A percentile compares a stretch with the other conserved stretches of the same genome.
Conservation (phyloP, 2,329 filamentous ascomycete species). For the Paecilomyces fulvus region DNA sequence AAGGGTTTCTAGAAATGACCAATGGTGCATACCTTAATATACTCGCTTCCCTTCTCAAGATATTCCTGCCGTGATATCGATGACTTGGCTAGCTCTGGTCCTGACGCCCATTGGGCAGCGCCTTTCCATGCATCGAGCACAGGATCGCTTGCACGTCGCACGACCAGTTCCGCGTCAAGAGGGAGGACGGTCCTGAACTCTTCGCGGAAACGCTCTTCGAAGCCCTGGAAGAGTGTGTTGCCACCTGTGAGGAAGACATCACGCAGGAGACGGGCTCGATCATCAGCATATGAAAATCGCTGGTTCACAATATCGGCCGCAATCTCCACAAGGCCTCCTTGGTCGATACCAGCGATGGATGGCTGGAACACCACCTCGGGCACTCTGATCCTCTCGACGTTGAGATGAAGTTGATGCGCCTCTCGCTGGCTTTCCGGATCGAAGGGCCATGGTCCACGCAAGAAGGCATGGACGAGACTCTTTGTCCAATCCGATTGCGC, state of each 20-base stretch:
- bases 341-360: slow-evolving; percentile 82
- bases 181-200: slow-evolving; percentile 69
- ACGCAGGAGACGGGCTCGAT: slow-evolving; percentile 62
- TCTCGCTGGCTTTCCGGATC: slow-evolving; percentile 72
- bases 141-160: slow-evolving; percentile 67
- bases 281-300: slow-evolving; percentile 52
- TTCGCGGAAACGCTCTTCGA: slow-evolving; percentile 69
- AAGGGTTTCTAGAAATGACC: background rate
- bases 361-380: slow-evolving; percentile 92
- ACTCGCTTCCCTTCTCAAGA: slow-evolving; percentile 83
- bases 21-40: slow-evolving; percentile 60
- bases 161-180: slow-evolving; percentile 55
- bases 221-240: slow-evolving; percentile 75
- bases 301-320: slow-evolving; percentile 82
- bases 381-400: slow-evolving; percentile 90
- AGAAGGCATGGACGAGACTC: slow-evolving; percentile 79
- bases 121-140: slow-evolving; percentile 88
- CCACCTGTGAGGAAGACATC: slow-evolving; percentile 96
- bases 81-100: slow-evolving; percentile 50
- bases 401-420: slow-evolving; percentile 83
- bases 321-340: slow-evolving; percentile 88
- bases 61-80: slow-evolving; percentile 76
- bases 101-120: slow-evolving; percentile 70
- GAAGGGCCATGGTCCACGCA: slow-evolving; percentile 78
- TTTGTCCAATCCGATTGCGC: slow-evolving; percentile 95